Conservation (phyloP, 2,329 filamentous ascomycete genomes). For the Fusarium nurragi region DNA sequence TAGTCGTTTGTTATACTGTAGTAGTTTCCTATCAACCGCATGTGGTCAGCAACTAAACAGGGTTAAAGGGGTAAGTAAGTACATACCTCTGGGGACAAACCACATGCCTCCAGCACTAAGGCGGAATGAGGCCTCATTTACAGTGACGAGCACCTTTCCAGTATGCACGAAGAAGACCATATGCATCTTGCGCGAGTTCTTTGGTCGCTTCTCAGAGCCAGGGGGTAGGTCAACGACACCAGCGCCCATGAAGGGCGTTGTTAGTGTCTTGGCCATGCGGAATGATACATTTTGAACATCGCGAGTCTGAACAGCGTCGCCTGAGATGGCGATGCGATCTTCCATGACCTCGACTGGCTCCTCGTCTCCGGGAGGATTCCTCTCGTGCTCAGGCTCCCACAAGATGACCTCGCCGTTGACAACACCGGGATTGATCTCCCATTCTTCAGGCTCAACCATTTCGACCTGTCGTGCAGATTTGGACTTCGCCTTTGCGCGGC, state of each 20-base stretch:
- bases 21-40: slow-evolving; percentile 77
- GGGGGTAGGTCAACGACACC: slow-evolving; percentile 90
- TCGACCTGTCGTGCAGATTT: slow-evolving; percentile 56
- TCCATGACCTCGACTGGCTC: slow-evolving; percentile 64
- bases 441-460: slow-evolving; percentile 69
- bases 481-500: slow-evolving; percentile 46
- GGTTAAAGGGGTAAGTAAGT: background rate
- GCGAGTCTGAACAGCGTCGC: slow-evolving; percentile 64
- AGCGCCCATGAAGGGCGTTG: slow-evolving; percentile 84
- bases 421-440: slow-evolving; percentile 74
- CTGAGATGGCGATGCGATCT: slow-evolving; percentile 66
- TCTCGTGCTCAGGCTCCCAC: slow-evolving; percentile 69
- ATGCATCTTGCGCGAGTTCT: slow-evolving; percentile 95
- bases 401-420: slow-evolving; percentile 70
- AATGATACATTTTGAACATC: slow-evolving; percentile 76
- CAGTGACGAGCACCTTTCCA: slow-evolving; percentile 82
- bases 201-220: slow-evolving; percentile 83
- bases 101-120: slow-evolving; percentile 90
- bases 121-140: slow-evolving; percentile 79
- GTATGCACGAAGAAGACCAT: slow-evolving; percentile 94
- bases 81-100: slow-evolving; percentile 92
- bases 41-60: slow-evolving; percentile 7
- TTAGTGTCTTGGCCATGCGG: slow-evolving; percentile 88
- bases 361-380: slow-evolving; percentile 61
- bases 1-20: slow-evolving; percentile 90